Base-by-base conservation (phyloP, 768 basidiomycete genomes). In the Boletus sp. region DNA sequence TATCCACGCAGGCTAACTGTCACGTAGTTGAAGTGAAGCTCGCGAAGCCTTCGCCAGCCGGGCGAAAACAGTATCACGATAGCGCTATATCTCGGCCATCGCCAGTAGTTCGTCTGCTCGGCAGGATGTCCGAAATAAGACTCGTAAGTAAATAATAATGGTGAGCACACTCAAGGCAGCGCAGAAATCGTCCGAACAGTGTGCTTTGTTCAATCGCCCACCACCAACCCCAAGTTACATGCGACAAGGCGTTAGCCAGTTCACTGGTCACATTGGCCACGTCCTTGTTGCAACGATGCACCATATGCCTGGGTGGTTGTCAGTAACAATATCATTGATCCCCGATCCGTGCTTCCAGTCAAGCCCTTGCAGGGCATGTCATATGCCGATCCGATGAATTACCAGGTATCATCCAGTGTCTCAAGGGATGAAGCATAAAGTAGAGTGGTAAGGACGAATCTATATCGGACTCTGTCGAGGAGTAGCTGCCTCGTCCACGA, bases 401-500 rank as follows among this genome's bases (percentile, higher is more conserved):
- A 55, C 53, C 11, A 5, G 55, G 52, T 45, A 58, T 62, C 38
- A 39, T 27, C 54, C 23, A 7, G 7, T 34, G 30, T 32, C 35
- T 38, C 41, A 30, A 25, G 43, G 7, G 33, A 35, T 32, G 10
- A 37, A n/a, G 35, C 19, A 38, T 23, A 9, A 25, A 47, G 47
- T 62, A 47, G 19, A 41, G 39, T 34, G n/a, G 23, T 15, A 11
- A 21, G 17, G 19, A 4, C 30, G 49, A 39, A 23, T 21, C 44
- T 48, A 66, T 41, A 58, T 32, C 29, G 43, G 21, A 40, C 35
- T 41, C 41, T 41, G 60, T 30, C 25, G 60, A 33, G 50, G 34
- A 19, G 50, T 41, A 5, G 23, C 42, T n/a, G 23, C 37, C 29
- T 64, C 61, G 46, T 69, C 59, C 5, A 66, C 58, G 21, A 74